Evolutionary conservation across 257 asterid species (phyloP).

Genomic region (Fraxinus quadrangulata): DNA sequence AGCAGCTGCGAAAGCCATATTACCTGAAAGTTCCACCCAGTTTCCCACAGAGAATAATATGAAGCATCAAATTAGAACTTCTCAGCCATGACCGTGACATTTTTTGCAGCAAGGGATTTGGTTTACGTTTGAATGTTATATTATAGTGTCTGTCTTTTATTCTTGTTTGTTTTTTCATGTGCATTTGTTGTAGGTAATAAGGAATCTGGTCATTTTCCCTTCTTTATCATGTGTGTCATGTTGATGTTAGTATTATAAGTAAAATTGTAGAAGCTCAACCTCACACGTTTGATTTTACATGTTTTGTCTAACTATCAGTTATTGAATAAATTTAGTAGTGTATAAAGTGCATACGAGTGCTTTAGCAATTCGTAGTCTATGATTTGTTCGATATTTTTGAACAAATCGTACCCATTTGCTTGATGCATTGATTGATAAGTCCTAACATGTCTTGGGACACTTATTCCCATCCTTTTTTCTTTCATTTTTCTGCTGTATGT

Average conservation of each 20-base stretch:
- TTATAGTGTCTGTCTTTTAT: slow-evolving; percentile 39
- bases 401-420: too few species aligned
- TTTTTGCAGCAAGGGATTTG: slow-evolving; percentile 66
- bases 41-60: slow-evolving; percentile 1
- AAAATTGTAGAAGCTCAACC: slow-evolving; percentile 49
- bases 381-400: too few species aligned
- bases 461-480: too few species aligned
- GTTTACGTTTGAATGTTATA: slow-evolving; percentile 38
- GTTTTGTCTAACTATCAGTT: slow-evolving; percentile 35
- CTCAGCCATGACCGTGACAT: slow-evolving; percentile 47
- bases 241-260: slow-evolving; percentile 21
- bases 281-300: slow-evolving; percentile 23
- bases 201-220: slow-evolving; percentile 30
- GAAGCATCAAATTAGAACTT: neutral
- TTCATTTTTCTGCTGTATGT: too few species aligned
- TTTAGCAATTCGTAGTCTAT: neutral
- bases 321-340: slow-evolving; percentile 21
- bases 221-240: slow-evolving; percentile 29
- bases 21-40: slow-evolving; percentile 54
- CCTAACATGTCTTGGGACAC: too few species aligned
- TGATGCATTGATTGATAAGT: too few species aligned
- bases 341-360: neutral
- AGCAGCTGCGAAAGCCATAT: slow-evolving; percentile 39
- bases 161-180: slow-evolving; percentile 61
- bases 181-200: slow-evolving; percentile 37